Conservation (phyloP, 2,329 filamentous ascomycete genomes). For the Alternaria ventricosa region DNA sequence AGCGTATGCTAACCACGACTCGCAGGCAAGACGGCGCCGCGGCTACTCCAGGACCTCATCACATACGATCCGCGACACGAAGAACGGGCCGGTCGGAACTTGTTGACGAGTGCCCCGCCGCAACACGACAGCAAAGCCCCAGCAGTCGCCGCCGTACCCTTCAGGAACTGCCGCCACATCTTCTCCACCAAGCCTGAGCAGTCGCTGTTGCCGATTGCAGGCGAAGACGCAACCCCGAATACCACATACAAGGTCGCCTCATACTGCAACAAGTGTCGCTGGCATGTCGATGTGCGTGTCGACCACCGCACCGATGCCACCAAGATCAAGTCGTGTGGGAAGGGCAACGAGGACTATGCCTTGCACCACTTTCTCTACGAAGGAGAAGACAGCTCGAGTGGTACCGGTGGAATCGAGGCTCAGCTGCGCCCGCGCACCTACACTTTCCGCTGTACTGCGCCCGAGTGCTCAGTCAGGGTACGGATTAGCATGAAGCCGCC, state of each 20-base stretch:
- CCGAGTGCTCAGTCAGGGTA: constrained; percentile 62
- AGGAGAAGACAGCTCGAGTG: constrained; percentile 20
- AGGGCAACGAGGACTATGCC: constrained; percentile 55
- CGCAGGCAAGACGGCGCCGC: constrained; percentile 59
- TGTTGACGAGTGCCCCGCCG: constrained; percentile 65
- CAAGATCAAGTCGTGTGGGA: constrained; percentile 50
- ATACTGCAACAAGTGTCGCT: constrained; percentile 67
- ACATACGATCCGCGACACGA: constrained; percentile 59
- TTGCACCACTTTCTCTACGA: constrained; percentile 65
- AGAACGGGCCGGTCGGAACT: constrained; percentile 56
- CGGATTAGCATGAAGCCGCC: constrained; percentile 61
- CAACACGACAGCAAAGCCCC: constrained; percentile 52
- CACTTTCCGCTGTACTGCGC: constrained; percentile 65
- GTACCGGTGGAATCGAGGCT: constrained; percentile 19
- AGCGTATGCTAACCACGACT: constrained; percentile 17
- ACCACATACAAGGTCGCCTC: constrained; percentile 64
- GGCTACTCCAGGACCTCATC: constrained; percentile 59
- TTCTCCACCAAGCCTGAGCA: constrained; percentile 65
- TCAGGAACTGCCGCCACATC: constrained; percentile 63
- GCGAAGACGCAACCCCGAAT: constrained; percentile 46
- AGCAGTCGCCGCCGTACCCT: constrained; percentile 44
- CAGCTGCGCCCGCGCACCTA: constrained; percentile 33
- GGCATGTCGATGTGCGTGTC: constrained; percentile 66
- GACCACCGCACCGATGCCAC: constrained; percentile 55
- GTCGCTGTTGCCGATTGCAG: constrained; percentile 55